Evolutionary conservation across 1,284 basidiomycete species (phyloP), one percentile per base, ranked within the genome.

Genomic region (Heterobasidion occidentale): DNA sequence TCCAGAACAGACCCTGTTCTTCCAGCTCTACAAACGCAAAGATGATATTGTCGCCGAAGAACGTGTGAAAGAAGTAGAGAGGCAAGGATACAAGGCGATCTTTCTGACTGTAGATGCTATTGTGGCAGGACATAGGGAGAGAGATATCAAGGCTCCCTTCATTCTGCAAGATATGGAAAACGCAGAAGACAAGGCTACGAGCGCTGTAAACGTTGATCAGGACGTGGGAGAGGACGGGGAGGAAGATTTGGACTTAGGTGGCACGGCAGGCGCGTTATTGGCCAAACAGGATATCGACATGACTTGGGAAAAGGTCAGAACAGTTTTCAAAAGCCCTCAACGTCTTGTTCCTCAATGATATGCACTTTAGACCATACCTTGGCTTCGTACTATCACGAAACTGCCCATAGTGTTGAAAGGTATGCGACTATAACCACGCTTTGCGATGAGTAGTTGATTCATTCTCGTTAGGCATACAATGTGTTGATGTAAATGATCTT

Each of bases 41-140:
- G 80, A 92, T 65, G 80, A 92, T 52, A 67, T 71, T 5, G 75
- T 82, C 33, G 90, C 92, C 1, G 83, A 84, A 63, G 78, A 83
- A 60, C 84, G 90, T 42, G 78, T 97, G 36, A 77, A 76, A 46
- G 84, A 90, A 59, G 79, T 93, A 20, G 86, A 90, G 61, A 65
- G 68, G 17, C 71, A 88, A 9, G 90, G 90, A 0, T 92, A 88
- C 70, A 90, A 86, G 54, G 93, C 92, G 1, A 90, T 98, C 55
- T 92, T 93, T 70, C 73, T 97, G 48, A 97, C 94, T 0, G 94
- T 95, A 3, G 94, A 97, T 72, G 92, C 93, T 7, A 78, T 92
- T 5, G 84, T 92, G 8, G 80, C 90, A 7, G 90, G 93, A 12
- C 94, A 94, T 66, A 79, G 94, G 45, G 94, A 97, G 70, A 72